phyloP scores from a whole-genome alignment of 306 rosid species.

The Sicyos edulis region DNA sequence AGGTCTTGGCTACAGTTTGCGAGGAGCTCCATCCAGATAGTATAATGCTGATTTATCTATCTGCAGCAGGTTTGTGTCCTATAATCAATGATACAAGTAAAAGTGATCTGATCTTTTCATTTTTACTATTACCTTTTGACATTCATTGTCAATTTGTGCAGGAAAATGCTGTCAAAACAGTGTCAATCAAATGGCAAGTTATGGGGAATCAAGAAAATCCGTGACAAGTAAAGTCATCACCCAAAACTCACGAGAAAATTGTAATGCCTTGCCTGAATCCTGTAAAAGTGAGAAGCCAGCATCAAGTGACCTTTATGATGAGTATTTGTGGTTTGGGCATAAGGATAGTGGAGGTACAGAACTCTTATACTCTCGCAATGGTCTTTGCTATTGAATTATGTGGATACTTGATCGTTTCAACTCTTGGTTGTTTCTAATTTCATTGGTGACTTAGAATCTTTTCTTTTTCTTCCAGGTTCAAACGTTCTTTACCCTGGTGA shows the following conservation, averaged over 20 bases:
- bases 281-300: conserved; percentile 56
- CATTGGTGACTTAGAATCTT: not conserved
- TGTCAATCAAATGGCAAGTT: conserved; percentile 42
- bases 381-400: not conserved
- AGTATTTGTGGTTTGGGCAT: conserved; percentile 81
- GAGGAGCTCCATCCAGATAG: conserved; percentile 91
- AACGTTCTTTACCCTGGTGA: conserved; percentile 88
- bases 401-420: not conserved
- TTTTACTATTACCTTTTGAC: conserved; percentile 20
- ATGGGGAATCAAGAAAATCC: conserved; percentile 54
- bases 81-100: conserved; percentile 21
- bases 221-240: conserved; percentile 46
- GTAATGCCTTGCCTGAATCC: conserved; percentile 42
- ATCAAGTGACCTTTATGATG: conserved; percentile 48
- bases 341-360: conserved; percentile 68
- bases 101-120: not conserved
- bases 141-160: conserved; percentile 38
- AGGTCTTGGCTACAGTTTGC: conserved; percentile 95
- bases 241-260: conserved; percentile 46
- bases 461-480: conserved; percentile 42
- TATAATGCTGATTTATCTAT: conserved; percentile 69
- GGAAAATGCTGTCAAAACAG: conserved; percentile 57
- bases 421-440: not conserved
- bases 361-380: not conserved
- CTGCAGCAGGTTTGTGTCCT: conserved; percentile 75